phyloP scores from a whole-genome alignment of 257 asterid species.

The Solanum tacnaense region DNA sequence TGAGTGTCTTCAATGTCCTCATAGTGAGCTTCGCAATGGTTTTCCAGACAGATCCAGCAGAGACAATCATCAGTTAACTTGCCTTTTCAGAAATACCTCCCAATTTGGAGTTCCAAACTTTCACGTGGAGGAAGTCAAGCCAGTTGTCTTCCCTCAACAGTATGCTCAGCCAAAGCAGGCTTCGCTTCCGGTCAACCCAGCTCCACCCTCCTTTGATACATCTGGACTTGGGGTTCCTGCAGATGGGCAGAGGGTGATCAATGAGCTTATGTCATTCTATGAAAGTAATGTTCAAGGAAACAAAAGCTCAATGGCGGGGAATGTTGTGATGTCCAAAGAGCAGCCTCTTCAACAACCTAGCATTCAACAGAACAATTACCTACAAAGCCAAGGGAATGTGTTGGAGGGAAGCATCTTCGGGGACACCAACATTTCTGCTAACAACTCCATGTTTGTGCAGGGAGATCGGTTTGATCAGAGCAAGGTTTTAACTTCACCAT shows the following conservation, averaged over 20 bases:
- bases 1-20: slow-evolving; percentile 4
- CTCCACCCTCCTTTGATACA: slow-evolving; percentile 9
- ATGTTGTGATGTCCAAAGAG: not conserved
- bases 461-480: slow-evolving; percentile 24
- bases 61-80: slow-evolving; percentile 10
- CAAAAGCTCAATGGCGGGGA: slow-evolving; percentile 5
- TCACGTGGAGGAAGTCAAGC: not conserved
- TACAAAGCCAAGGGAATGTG: slow-evolving; percentile 10
- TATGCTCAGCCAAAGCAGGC: slow-evolving; percentile 24
- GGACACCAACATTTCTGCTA: slow-evolving; percentile 16
- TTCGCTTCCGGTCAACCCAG: not conserved
- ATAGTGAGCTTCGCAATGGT: slow-evolving; percentile 1
- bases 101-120: not conserved
- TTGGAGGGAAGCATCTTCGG: slow-evolving; percentile 9
- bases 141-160: slow-evolving; percentile 28
- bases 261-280: slow-evolving; percentile 35
- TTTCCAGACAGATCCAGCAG: slow-evolving; percentile 4
- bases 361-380: slow-evolving; percentile 7
- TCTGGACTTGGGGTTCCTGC: slow-evolving; percentile 36
- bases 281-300: slow-evolving; percentile 19
- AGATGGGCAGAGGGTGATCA: slow-evolving; percentile 39
- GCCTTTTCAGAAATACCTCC: not conserved
- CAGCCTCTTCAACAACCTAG: not conserved
- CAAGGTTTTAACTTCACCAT: slow-evolving; percentile 13
- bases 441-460: slow-evolving; percentile 8